Percentiles rank a stretch among this genome's conserved stretches.
These are phyloP conservation scores for Candida awuae DNA, from an alignment of 805 yeast genomes.

Conservation along the genomic window DNA sequence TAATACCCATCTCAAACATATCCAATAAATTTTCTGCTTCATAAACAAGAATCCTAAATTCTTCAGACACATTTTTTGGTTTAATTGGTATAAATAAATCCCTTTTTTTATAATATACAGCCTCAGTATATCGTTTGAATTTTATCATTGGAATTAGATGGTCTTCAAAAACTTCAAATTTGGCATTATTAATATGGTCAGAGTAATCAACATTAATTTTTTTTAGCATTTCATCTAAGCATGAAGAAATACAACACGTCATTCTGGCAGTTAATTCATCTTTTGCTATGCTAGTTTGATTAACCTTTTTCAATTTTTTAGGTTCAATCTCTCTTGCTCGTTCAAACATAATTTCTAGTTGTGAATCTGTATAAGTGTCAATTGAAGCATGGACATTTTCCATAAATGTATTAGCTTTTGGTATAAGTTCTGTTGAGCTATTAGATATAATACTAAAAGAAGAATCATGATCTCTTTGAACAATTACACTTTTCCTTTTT, in stretches of 20 bases:
- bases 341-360: conserved; percentile 19
- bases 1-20: conserved; percentile 24
- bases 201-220: conserved; percentile 1
- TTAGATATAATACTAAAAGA: conserved; percentile 1
- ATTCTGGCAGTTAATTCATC: conserved; percentile 46
- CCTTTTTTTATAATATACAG: conserved; percentile 38
- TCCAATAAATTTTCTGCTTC: conserved; percentile 39
- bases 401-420: background rate
- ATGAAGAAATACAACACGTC: conserved; percentile 18
- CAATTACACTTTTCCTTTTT: background rate
- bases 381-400: conserved; percentile 5
- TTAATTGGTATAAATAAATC: conserved; percentile 51
- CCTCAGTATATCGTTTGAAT: conserved; percentile 44
- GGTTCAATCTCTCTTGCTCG: conserved; percentile 15
- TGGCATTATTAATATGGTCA: background rate
- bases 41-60: conserved; percentile 36
- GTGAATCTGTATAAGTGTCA: conserved; percentile 8
- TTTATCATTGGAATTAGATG: conserved; percentile 36
- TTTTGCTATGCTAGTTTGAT: conserved; percentile 35
- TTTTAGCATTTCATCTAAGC: conserved; percentile 1
- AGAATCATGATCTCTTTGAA: background rate
- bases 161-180: conserved; percentile 14
- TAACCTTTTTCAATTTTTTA: conserved; percentile 23
- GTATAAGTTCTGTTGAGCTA: background rate
- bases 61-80: conserved; percentile 36